Evolutionary conservation across 2,329 filamentous ascomycete genomes (phyloP).

Genomic region (Leptoxyphium fumago): DNA sequence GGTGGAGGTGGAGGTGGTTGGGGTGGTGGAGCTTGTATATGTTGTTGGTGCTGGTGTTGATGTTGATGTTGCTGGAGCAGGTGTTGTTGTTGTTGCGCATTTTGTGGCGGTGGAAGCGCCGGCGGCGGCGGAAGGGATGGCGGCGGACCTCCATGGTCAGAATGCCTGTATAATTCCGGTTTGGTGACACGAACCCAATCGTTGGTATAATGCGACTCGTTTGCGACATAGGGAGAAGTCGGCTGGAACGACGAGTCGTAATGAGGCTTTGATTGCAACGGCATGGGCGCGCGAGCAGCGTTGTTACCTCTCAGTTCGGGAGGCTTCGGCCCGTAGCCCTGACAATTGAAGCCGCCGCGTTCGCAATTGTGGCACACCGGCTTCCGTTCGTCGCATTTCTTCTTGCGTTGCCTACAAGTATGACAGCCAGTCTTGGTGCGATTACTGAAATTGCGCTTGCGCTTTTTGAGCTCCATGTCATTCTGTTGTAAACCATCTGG

Average conservation of each 20-base stretch:
- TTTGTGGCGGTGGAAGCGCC: constrained; percentile 2
- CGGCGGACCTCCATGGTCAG: not conserved
- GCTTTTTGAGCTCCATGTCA: constrained; percentile 38
- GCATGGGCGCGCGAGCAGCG: constrained; percentile 3
- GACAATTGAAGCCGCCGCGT: constrained; percentile 78
- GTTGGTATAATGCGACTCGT: constrained; percentile 5
- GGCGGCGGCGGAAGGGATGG: not conserved
- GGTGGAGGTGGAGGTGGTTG: not conserved
- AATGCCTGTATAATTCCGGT: not conserved
- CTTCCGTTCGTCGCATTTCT: constrained; percentile 93
- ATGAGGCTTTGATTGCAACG: constrained; percentile 6
- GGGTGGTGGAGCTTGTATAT: not conserved
- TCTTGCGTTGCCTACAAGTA: constrained; percentile 83
- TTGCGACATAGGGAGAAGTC: not conserved
- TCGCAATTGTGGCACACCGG: constrained; percentile 88
- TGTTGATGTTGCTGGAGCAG: not conserved
- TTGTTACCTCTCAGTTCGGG: constrained; percentile 7
- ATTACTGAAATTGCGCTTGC: constrained; percentile 79
- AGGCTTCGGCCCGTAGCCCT: constrained; percentile 55
- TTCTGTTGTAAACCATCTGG: not conserved
- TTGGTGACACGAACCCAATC: constrained; percentile 6
- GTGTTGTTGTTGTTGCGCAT: no score
- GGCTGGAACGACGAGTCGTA: constrained; percentile 6
- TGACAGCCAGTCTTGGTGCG: constrained; percentile 91
- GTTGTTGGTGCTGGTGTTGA: not conserved